A percentile compares a stretch with the other conserved stretches of the same genome.
phyloP scores from a whole-genome alignment of 306 rosid species.

The Geum urbanum region DNA sequence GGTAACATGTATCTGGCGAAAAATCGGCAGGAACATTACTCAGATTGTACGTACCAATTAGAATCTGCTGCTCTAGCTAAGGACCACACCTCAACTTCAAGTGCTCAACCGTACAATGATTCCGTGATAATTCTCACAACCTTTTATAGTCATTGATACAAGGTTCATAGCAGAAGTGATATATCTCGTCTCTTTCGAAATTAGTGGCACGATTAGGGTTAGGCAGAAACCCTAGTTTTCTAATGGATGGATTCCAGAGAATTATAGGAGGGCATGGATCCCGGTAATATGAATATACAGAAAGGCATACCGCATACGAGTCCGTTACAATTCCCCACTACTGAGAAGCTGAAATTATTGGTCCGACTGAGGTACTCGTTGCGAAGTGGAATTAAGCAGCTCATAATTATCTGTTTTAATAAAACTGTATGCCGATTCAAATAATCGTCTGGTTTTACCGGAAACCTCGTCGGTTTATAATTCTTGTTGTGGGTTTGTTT shows the following conservation, averaged over 20 bases:
- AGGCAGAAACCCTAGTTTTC: background rate
- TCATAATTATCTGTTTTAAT: background rate
- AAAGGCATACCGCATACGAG: background rate
- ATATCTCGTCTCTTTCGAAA: background rate
- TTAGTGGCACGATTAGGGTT: background rate
- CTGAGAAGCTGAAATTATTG: background rate
- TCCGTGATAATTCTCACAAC: background rate
- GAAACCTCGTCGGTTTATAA: background rate
- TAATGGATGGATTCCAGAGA: background rate
- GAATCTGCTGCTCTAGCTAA: too few relatives aligned
- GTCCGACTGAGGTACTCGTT: background rate
- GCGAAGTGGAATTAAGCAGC: background rate
- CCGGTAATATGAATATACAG: background rate
- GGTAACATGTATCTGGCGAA: background rate
- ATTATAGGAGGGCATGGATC: background rate
- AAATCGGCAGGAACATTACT: background rate
- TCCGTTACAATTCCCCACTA: background rate
- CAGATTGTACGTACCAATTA: background rate
- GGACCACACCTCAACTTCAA: slow-evolving; percentile 7
- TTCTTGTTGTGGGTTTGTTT: background rate
- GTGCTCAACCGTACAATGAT: background rate
- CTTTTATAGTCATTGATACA: background rate
- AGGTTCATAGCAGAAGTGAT: background rate
- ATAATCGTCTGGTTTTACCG: background rate
- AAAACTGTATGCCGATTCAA: background rate